Percentiles rank a stretch among this genome's conserved stretches.
Evolutionary conservation across 2,329 filamentous ascomycete species (phyloP).

Genomic region (Stemphylium beticola): DNA sequence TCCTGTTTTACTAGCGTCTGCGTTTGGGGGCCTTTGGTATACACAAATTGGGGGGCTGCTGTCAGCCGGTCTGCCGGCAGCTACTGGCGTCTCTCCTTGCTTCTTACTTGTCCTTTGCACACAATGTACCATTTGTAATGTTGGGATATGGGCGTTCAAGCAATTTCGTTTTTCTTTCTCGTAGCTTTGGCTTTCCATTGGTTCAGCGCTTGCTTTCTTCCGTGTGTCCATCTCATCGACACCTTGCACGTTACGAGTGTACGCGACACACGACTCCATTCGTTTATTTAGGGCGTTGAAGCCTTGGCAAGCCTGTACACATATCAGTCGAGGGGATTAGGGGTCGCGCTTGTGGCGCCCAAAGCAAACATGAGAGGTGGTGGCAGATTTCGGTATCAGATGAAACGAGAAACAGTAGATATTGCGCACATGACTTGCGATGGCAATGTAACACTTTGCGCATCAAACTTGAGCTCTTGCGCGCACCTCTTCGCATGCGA

Average conservation of each 20-base stretch:
- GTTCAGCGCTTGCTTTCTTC: conserved; percentile 3
- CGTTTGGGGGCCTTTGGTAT: conserved; percentile 12
- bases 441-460: conserved; percentile 4
- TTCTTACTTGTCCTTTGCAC: conserved; percentile 17
- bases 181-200: conserved; percentile 11
- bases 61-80: conserved; percentile 37
- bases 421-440: conserved; percentile 9
- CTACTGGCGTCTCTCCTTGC: conserved; percentile 5
- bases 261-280: conserved; percentile 34
- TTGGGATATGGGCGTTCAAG: conserved; percentile 2
- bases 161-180: conserved; percentile 2
- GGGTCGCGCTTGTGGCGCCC: not conserved
- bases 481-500: not conserved
- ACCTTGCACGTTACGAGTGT: conserved; percentile 28
- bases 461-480: not conserved
- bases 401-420: too few relatives aligned
- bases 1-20: conserved; percentile 24
- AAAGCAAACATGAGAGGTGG: not conserved
- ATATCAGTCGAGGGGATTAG: not conserved
- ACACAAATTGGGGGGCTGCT: conserved; percentile 16
- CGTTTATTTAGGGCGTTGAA: conserved; percentile 3
- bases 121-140: conserved; percentile 28
- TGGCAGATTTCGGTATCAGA: too few relatives aligned
- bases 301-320: not conserved
- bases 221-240: conserved; percentile 4